Evolutionary conservation across 2,329 filamentous ascomycete species (phyloP), one percentile per base, ranked within the genome.

Genomic region (Claviceps pazoutovae): DNA sequence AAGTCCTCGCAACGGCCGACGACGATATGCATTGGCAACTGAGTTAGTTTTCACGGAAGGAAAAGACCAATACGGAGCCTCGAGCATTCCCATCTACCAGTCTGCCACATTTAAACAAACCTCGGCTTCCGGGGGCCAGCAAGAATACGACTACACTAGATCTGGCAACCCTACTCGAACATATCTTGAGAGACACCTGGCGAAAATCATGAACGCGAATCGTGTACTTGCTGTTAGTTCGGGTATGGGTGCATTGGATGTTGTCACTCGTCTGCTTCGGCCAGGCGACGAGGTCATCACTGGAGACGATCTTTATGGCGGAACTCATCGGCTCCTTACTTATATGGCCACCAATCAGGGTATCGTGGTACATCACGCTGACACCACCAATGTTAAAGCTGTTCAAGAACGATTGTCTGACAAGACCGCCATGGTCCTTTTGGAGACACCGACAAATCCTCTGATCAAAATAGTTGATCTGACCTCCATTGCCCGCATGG

Each of bases 401-500:
- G 87, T 97, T 42, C 73, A 74, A 58, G 71, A 75, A 14, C 81
- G 84, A 5, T 68, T 97, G 49, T 84, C 75, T 49, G 71, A 76
- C 49, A 95, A 93, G 73, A 98, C 93, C 0, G 80, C 89, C 59
- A 95, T 98, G 88, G 88, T 98, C 1, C 75, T 98, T 39, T 79
- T 98, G 23, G 93, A 98, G 69, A 95, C 90, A 0, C 93, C 94
- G 2, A 98, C 93, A 30, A 98, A 98, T 70, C 94, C 93, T 5
- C 73, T 98, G 48, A 97, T 98, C 75, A 98, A 98, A 72, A 90
- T 98, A 59, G 89, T 94, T 61, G 93, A 98, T 66, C 86, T 98
- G 54, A 78, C 84, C 4, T 75, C 81, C 21, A 94, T 98, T 59
- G 82, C 93, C 14, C 74, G 76, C 41, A 72, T 84, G 19, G 80